Evolutionary conservation across 148 eudicot species (phyloP), one percentile per base, ranked within the genome.

Genomic region (Oxyria digyna): DNA sequence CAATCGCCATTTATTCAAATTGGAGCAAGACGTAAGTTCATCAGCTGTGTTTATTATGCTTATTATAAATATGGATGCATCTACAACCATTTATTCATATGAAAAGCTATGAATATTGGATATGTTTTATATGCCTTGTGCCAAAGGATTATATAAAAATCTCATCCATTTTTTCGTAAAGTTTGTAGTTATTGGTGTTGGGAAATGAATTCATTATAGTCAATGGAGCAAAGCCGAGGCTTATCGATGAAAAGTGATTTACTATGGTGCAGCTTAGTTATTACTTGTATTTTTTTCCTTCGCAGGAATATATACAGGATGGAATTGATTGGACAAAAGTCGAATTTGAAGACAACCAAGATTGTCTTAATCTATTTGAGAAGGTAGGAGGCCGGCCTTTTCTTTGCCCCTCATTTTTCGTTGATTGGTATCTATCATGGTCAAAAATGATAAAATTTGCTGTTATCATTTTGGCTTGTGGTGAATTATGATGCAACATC

Each of bases 301-400:
- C 42, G 65, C 80, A 88, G 97, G 97, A 91, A 78, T 88, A 91
- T 77, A 85, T 91, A 70, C 96, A 87, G 75, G 96, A 93, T 80
- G 97, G 98, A 73, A 93, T 93, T 78, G 92, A 89, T 79, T 93
- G 97, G 98, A 75, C 96, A 67, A 89, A 76, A 81, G 87, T 93
- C 65, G 98, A 93, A 42, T 93, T 90, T 75, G 98, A 89, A 74
- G 96, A 93, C 85, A 93, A 93, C 76, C 96, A 93, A 74, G 86
- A 82, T 75, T 93, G 98, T 75, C 85, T 89, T 45, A 85, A 87
- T 83, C 90, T 93, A 57, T 89, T 93, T 72, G 97, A 93, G 74
- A 93, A 90, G 95, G 98, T 93, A 76, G 49, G 41, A 45, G 68
- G 18, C 17, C 41, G 12, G 26, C 31, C 32, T 54, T 54, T 52